Evolutionary conservation across 164 flowering plant species (phyloP).

Genomic region (Saururus chinensis): DNA sequence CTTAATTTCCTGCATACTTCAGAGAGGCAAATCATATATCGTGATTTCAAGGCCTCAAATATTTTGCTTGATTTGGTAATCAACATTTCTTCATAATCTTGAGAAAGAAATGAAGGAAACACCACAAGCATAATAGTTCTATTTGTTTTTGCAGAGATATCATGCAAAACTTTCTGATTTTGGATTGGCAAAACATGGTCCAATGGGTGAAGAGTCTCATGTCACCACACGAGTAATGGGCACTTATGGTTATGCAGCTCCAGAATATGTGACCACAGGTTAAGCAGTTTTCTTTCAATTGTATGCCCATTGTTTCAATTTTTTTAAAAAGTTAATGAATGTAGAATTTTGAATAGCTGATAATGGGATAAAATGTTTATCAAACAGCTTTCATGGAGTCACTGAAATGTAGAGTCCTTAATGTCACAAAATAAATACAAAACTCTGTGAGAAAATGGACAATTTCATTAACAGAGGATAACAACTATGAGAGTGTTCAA

Average conservation of each 20-base stretch:
- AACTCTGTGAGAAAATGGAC: neutral
- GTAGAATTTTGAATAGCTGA: neutral
- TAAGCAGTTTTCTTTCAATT: neutral
- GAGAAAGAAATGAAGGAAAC: neutral
- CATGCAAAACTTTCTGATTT: conserved; percentile 82
- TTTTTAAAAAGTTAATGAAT: too few species aligned
- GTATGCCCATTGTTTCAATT: neutral
- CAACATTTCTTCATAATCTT: neutral
- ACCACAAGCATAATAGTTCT: neutral
- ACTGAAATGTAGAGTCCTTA: neutral
- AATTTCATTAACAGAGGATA: too few species aligned
- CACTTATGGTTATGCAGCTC: conserved; percentile 89
- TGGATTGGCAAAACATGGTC: conserved; percentile 82
- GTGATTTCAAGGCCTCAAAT: conserved; percentile 87
- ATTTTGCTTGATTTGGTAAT: conserved; percentile 78
- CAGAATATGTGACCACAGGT: conserved; percentile 93
- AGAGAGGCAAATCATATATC: conserved; percentile 61
- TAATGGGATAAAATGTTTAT: too few species aligned
- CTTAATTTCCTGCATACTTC: conserved; percentile 70
- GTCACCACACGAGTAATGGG: conserved; percentile 89
- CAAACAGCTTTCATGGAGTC: neutral
- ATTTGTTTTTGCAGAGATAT: conserved; percentile 35
- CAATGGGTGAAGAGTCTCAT: conserved; percentile 60
- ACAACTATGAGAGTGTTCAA: too few species aligned
- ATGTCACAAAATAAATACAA: too few species aligned